Evolutionary conservation across 108 stramenopile species (phyloP).

Genomic region (Nitzschia sp.): DNA sequence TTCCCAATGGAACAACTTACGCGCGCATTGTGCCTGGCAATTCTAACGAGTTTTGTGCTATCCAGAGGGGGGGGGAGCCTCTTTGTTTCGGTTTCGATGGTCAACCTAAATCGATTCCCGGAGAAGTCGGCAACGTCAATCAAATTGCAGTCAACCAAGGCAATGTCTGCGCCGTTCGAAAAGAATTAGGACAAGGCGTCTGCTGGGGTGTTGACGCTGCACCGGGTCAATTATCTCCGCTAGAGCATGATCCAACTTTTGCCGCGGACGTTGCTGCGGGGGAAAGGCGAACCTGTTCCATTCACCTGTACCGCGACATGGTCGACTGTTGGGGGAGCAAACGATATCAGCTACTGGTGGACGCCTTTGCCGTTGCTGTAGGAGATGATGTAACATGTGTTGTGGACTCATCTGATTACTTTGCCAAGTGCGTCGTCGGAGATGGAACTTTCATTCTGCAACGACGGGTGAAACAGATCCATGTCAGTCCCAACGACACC

Average conservation of each 20-base stretch:
- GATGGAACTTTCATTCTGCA: not conserved
- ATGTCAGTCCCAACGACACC: slow-evolving; percentile 1
- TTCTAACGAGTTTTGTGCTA: slow-evolving; percentile 6
- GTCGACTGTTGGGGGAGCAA: slow-evolving; percentile 8
- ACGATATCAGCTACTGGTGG: not conserved
- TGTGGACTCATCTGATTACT: not conserved
- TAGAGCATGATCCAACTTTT: not conserved
- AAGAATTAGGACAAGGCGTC: not conserved
- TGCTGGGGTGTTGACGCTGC: not conserved
- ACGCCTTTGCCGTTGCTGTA: not conserved
- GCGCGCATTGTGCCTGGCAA: not conserved
- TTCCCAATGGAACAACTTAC: not conserved
- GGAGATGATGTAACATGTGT: slow-evolving; percentile 10
- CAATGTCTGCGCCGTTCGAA: slow-evolving; percentile 3
- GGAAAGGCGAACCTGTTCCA: not conserved
- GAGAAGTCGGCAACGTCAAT: not conserved
- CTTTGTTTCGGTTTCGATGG: not conserved
- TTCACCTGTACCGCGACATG: not conserved
- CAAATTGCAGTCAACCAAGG: not conserved
- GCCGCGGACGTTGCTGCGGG: slow-evolving; percentile 1
- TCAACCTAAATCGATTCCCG: not conserved
- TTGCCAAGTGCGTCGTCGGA: slow-evolving; percentile 1
- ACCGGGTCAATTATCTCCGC: not conserved
- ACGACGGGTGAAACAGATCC: not conserved
- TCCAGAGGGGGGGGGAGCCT: not conserved